Conservation (phyloP, 495 filamentous ascomycete species). For the Podospora pseudocomata region DNA sequence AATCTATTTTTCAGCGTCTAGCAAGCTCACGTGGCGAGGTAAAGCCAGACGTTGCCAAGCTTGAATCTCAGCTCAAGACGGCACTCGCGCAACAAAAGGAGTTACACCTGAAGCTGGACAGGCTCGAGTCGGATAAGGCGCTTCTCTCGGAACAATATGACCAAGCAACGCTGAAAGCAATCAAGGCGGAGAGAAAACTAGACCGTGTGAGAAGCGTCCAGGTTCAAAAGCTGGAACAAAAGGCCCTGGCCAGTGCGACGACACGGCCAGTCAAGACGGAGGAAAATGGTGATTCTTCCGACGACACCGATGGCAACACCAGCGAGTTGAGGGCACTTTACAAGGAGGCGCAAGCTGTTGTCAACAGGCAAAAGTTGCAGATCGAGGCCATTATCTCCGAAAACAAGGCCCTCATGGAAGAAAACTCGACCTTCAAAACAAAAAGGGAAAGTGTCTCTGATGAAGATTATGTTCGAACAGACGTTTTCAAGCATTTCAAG, state of each 20-base stretch:
- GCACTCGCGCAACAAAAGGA: constrained; percentile 79
- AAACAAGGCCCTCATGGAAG: constrained; percentile 71
- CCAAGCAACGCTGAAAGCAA: constrained; percentile 79
- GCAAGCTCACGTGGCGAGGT: constrained; percentile 40
- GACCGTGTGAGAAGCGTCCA: constrained; percentile 83
- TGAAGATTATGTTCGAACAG: constrained; percentile 88
- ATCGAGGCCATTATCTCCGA: constrained; percentile 71
- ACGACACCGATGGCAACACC: constrained; percentile 54
- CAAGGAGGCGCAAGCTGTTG: constrained; percentile 67
- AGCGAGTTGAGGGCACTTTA: constrained; percentile 59
- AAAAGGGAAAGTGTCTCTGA: constrained; percentile 67
- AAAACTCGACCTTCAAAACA: constrained; percentile 64
- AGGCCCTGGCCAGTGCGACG: constrained; percentile 64
- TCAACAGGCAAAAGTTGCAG: constrained; percentile 81
- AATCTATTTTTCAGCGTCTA: constrained; percentile 43
- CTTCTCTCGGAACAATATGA: constrained; percentile 79
- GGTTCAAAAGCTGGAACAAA: constrained; percentile 88
- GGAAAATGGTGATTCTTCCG: constrained; percentile 55
- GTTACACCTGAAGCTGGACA: constrained; percentile 70
- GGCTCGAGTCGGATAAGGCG: constrained; percentile 72
- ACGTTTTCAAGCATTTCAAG: constrained; percentile 88
- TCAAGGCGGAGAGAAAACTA: constrained; percentile 90
- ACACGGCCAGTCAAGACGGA: constrained; percentile 51
- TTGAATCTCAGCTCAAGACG: constrained; percentile 69
- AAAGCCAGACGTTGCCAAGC: constrained; percentile 61